Percentiles rank a stretch among this genome's conserved stretches.
These are phyloP conservation scores for Citropsis articulata DNA, from an alignment of 345 rosid species.

Conservation along the genomic window DNA sequence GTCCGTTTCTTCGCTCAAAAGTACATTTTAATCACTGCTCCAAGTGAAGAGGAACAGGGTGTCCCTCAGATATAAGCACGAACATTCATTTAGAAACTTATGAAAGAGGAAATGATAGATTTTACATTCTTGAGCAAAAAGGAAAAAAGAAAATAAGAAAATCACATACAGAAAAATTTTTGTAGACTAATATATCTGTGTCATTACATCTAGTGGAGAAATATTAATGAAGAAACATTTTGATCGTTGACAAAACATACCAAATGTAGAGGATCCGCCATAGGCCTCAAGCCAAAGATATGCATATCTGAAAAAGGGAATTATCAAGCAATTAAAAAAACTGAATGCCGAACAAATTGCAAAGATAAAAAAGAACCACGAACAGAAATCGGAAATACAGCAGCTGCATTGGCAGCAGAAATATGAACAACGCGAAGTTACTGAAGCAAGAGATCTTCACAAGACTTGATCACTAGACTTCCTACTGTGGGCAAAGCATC, in stretches of 20 bases:
- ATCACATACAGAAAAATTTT: not conserved
- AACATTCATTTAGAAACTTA: not conserved
- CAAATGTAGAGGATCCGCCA: constrained; percentile 58
- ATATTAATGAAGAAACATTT: not conserved
- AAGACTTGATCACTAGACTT: not conserved
- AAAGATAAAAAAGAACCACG: not conserved
- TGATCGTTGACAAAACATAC: constrained; percentile 27
- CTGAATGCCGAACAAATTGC: not conserved
- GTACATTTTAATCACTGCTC: not conserved
- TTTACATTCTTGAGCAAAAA: not conserved
- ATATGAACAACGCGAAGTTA: not conserved
- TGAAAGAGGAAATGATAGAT: not conserved
- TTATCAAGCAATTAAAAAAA: constrained; percentile 11
- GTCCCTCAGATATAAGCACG: not conserved
- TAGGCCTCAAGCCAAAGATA: constrained; percentile 61
- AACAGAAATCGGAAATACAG: not conserved
- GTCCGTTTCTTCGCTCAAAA: not conserved
- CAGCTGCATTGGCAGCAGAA: not conserved
- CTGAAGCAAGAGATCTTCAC: not conserved
- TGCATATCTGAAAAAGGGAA: constrained; percentile 52
- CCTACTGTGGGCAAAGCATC: not conserved
- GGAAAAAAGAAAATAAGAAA: not conserved
- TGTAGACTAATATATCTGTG: not conserved
- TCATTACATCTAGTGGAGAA: not conserved
- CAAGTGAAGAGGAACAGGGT: not conserved